Conservation (phyloP, 768 basidiomycete genomes). For the Fomitopsis serialis region DNA sequence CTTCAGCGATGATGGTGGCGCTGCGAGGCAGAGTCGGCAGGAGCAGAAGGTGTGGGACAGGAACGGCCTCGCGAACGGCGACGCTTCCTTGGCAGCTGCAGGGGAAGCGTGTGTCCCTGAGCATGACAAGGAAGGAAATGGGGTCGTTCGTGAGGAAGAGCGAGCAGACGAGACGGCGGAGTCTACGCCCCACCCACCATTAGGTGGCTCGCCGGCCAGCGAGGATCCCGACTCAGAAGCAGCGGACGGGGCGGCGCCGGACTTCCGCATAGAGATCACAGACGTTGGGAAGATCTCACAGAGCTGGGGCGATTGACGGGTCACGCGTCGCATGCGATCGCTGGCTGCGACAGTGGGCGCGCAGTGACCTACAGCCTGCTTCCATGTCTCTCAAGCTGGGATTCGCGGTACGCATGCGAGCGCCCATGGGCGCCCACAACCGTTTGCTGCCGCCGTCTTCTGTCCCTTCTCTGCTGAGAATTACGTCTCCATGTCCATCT, state of each 20-base stretch:
- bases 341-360: not conserved
- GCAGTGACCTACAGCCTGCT: no score
- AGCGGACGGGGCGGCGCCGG: constrained; percentile 4
- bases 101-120: constrained; percentile 1
- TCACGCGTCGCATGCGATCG: not conserved
- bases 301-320: constrained; percentile 26
- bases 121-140: not conserved
- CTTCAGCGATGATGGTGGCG: constrained; percentile 8
- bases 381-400: no score
- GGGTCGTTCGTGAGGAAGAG: not conserved
- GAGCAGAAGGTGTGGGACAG: not conserved
- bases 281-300: constrained; percentile 27
- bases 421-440: not conserved
- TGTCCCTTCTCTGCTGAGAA: not conserved
- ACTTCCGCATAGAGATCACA: constrained; percentile 20
- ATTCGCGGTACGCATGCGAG: not conserved
- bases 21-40: constrained; percentile 3
- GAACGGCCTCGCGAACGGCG: not conserved
- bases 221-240: not conserved
- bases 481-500: no score
- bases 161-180: not conserved
- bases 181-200: not conserved
- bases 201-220: not conserved
- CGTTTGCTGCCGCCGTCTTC: not conserved
- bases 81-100: not conserved